These are phyloP conservation scores for Cucurbita argyrosperma DNA, from an alignment of 306 rosid species.

Conservation along the genomic window DNA sequence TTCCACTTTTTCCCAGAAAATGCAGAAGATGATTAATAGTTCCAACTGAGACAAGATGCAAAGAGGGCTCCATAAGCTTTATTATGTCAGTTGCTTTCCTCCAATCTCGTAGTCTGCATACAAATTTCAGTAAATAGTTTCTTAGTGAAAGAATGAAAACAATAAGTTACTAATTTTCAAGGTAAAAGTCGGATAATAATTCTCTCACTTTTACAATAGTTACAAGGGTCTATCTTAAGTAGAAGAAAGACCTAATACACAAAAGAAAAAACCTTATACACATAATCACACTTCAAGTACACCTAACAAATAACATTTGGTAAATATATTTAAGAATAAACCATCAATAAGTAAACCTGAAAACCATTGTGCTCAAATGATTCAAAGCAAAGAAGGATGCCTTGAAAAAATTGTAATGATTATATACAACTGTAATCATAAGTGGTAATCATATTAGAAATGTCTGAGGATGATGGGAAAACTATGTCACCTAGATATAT, in stretches of 20 bases:
- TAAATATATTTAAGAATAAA: too few species aligned
- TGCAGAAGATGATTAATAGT: conserved; percentile 56
- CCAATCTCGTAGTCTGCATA: conserved; percentile 76
- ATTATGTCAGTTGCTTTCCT: conserved; percentile 48
- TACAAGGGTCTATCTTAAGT: too few species aligned
- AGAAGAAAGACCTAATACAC: too few species aligned
- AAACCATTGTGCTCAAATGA: conserved; percentile 6
- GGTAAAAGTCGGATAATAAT: too few species aligned
- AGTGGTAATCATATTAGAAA: neutral
- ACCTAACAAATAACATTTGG: too few species aligned
- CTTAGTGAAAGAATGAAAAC: neutral
- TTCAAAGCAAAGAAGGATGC: conserved; percentile 6
- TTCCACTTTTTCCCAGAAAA: conserved; percentile 81
- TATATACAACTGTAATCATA: neutral
- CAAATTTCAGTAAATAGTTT: conserved; percentile 21
- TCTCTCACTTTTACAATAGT: too few species aligned
- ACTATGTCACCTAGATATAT: neutral
- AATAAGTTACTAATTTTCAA: too few species aligned
- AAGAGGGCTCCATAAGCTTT: conserved; percentile 63
- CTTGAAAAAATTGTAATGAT: neutral
- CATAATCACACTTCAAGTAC: too few species aligned
- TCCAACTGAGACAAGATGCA: conserved; percentile 50
- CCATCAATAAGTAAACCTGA: neutral
- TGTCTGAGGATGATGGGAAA: neutral
- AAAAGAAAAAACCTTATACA: too few species aligned